Conservation (phyloP, 202 grass and related monocot species). For the Sporobolus alterniflorus region DNA sequence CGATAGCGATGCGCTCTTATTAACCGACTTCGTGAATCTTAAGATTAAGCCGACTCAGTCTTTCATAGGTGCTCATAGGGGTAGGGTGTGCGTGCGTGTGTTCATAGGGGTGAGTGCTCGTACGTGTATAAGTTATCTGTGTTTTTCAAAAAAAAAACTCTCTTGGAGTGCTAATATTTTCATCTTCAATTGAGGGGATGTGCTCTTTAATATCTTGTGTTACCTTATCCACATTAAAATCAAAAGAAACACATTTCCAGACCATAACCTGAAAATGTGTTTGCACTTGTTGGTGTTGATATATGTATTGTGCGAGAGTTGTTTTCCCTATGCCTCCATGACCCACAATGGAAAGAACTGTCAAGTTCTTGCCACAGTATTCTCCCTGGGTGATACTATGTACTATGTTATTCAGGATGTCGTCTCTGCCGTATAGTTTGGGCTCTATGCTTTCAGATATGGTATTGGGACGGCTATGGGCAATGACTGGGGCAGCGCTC, state of each 20-base stretch:
- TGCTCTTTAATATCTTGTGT: neutral
- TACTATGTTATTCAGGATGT: neutral
- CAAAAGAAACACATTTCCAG: neutral
- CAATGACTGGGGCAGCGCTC: neutral
- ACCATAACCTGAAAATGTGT: neutral
- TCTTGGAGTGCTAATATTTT: too few species aligned
- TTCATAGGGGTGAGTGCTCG: too few species aligned
- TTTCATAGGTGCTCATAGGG: too few species aligned
- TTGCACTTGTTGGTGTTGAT: neutral
- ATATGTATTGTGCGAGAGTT: conserved; percentile 5
- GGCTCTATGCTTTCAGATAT: neutral
- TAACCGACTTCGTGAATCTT: too few species aligned
- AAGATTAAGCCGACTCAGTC: too few species aligned
- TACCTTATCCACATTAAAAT: neutral
- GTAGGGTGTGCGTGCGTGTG: too few species aligned
- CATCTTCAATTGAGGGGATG: neutral
- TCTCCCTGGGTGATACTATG: neutral
- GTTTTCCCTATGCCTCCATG: neutral
- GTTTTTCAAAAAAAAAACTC: too few species aligned
- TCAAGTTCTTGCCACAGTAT: neutral
- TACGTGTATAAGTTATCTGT: too few species aligned
- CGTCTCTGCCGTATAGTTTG: neutral
- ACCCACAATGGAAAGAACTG: neutral
- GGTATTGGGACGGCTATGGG: neutral
- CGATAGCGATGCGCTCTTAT: too few species aligned